Base-by-base conservation (phyloP, 129 eudicot genomes). In the Erigeron canadensis region DNA sequence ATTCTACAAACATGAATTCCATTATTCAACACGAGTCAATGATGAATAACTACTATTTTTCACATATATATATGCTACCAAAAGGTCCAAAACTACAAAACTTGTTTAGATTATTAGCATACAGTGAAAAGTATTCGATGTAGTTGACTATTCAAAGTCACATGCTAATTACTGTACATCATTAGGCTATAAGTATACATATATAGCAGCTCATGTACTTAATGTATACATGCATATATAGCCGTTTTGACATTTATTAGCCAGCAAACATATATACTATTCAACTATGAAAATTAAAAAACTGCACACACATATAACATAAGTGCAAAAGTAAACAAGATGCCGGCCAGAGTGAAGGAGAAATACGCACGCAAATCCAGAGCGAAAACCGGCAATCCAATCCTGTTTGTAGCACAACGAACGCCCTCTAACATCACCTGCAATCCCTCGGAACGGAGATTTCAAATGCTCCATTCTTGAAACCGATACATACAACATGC, bases 401-500 rank as follows among this genome's bases (percentile, higher is more conserved):
- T 87, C 87, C 6, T 80, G 83, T 83, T 84, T 87, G 64, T 84
- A 87, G 78, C 89, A 87, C 6, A 69, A 61, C 15, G 66, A 53
- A 71, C 89, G 71, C 63, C 89, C 93, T 69, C 70, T 45, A 43
- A 87, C 59, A 81, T 87, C 93, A 48, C 77, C 21, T 34, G 16
- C 59, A 71, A 87, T 79, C 10, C 89, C 93, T 53, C 74, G 61
- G 67, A 85, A 85, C 46, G 89, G 89, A 51, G 79, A 69, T 58
- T 66, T 81, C 13, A 85, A 10, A 71, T 76, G 70, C 87, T 83
- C 87, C 81, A 83, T 83, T 44, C 70, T 70, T 78, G 71, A 62
- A 77, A 77, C 16, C 45, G 6, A 8, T 51, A n/a, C 21, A 51
- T 48, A 47, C 54, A 47, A 51, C 58, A n/a, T n/a, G n/a, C n/a